Conservation (phyloP, 139 green algal genomes). For the Cymbomonas tetramitiformis region DNA sequence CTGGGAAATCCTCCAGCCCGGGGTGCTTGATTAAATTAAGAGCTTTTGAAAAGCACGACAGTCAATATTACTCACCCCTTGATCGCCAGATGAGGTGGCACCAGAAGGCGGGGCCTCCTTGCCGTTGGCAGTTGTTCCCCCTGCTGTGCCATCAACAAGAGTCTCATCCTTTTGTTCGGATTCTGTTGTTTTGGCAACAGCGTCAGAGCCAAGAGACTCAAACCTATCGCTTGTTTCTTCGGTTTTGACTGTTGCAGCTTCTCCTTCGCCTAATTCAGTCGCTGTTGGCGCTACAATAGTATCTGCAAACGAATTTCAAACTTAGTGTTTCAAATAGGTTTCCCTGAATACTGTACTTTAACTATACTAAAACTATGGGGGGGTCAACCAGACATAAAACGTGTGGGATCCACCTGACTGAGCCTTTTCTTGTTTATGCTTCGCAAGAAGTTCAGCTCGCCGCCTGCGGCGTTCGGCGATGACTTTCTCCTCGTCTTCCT, state of each 20-base stretch:
- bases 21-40: too few species aligned
- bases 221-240: too few species aligned
- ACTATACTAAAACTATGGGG: neutral
- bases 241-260: neutral
- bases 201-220: too few species aligned
- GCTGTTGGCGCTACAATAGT: conserved; percentile 20
- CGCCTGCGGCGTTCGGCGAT: conserved; percentile 44
- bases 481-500: conserved; percentile 34
- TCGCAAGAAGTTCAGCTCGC: conserved; percentile 42
- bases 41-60: too few species aligned
- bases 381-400: neutral
- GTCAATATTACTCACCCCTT: too few species aligned
- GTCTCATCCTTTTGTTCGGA: too few species aligned
- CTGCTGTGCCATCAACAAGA: too few species aligned
- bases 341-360: neutral
- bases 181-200: too few species aligned
- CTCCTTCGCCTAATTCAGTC: conserved; percentile 7
- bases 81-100: too few species aligned
- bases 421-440: conserved; percentile 25
- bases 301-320: neutral
- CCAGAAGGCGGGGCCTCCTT: too few species aligned
- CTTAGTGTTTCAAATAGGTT: neutral
- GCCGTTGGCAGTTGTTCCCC: too few species aligned
- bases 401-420: neutral
- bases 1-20: too few species aligned